Conservation (phyloP, 2,329 filamentous ascomycete species). For the Colletotrichum destructivum region DNA sequence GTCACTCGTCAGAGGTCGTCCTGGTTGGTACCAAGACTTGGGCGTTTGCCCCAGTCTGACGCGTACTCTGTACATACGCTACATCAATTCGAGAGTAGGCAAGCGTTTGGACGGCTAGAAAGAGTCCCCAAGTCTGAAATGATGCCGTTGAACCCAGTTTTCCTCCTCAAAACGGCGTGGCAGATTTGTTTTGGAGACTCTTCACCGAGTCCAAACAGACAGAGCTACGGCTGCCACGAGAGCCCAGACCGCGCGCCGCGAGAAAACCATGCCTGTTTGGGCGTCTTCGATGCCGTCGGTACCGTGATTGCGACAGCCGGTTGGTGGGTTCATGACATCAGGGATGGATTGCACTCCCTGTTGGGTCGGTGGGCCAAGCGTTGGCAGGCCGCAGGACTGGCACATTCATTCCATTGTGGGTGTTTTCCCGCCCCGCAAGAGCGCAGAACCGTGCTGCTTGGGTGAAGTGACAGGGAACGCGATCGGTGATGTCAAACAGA, state of each 20-base stretch:
- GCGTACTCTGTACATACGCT: slow-evolving; percentile 20
- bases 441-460: neutral
- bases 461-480: slow-evolving; percentile 5
- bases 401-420: neutral
- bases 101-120: neutral
- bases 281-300: slow-evolving; percentile 34
- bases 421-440: slow-evolving; percentile 20
- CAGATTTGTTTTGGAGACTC: slow-evolving; percentile 12
- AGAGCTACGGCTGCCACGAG: neutral
- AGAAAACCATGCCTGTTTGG: slow-evolving; percentile 32
- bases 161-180: slow-evolving; percentile 6
- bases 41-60: slow-evolving; percentile 36
- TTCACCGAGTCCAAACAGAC: slow-evolving; percentile 8
- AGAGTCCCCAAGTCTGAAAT: neutral
- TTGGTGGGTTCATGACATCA: slow-evolving; percentile 43
- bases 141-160: slow-evolving; percentile 29
- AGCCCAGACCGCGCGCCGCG: slow-evolving; percentile 26
- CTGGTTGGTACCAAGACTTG: slow-evolving; percentile 28
- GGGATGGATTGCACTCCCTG: slow-evolving; percentile 24
- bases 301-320: slow-evolving; percentile 37
- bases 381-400: slow-evolving; percentile 11
- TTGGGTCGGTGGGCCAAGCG: slow-evolving; percentile 35
- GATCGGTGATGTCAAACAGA: slow-evolving; percentile 40
- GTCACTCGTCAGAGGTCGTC: neutral
- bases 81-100: neutral